Evolutionary conservation across 2,329 filamentous ascomycete species (phyloP).

Genomic region (Diplodia corticola): DNA sequence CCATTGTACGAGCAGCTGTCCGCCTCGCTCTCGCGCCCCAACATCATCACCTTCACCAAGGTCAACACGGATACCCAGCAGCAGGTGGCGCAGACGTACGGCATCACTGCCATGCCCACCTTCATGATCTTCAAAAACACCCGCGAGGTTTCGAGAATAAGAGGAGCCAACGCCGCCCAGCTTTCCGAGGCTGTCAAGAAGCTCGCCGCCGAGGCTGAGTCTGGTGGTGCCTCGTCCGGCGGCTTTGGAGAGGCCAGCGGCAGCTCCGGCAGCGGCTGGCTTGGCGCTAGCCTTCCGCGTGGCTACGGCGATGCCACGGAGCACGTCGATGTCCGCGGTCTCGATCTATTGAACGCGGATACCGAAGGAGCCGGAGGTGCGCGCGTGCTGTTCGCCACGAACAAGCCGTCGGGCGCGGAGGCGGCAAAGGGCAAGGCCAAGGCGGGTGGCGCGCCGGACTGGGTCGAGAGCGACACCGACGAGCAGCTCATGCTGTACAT

Average conservation of each 20-base stretch:
- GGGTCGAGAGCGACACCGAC: slow-evolving; percentile 94
- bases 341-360: slow-evolving; percentile 87
- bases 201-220: slow-evolving; percentile 64
- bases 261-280: slow-evolving; percentile 60
- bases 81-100: slow-evolving; percentile 72
- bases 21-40: slow-evolving; percentile 66
- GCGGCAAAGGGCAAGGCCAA: slow-evolving; percentile 57
- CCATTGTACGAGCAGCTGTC: slow-evolving; percentile 81
- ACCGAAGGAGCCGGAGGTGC: slow-evolving; percentile 68
- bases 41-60: slow-evolving; percentile 79
- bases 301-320: slow-evolving; percentile 83
- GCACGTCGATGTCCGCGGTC: slow-evolving; percentile 73
- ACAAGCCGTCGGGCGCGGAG: slow-evolving; percentile 60
- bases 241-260: slow-evolving; percentile 46
- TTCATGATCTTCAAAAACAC: slow-evolving; percentile 79
- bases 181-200: slow-evolving; percentile 72
- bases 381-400: slow-evolving; percentile 68
- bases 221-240: slow-evolving; percentile 42
- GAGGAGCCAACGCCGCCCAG: slow-evolving; percentile 70
- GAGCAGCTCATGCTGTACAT: slow-evolving; percentile 93
- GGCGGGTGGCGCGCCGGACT: slow-evolving; percentile 64
- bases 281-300: slow-evolving; percentile 71
- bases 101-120: slow-evolving; percentile 79
- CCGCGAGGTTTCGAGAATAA: slow-evolving; percentile 65
- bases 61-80: slow-evolving; percentile 78